A percentile compares a stretch with the other conserved stretches of the same genome.
phyloP scores from a whole-genome alignment of 345 rosid genomes.

The Sapria himalayana region DNA sequence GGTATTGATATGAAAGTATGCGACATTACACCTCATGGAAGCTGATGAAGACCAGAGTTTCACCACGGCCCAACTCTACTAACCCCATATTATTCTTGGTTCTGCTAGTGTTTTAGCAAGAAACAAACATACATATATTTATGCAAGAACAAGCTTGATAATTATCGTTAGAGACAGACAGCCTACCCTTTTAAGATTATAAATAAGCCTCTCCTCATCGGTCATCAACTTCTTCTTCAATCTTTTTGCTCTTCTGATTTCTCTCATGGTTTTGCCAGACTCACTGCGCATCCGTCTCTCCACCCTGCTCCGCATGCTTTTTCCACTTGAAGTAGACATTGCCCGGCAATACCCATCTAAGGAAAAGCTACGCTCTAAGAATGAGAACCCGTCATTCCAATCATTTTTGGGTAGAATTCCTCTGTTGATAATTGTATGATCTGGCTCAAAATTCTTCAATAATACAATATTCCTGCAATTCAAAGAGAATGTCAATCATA shows the following conservation, averaged over 20 bases:
- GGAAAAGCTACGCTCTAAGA: too few species aligned
- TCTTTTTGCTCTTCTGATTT: conserved; percentile 77
- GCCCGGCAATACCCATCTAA: conserved; percentile 24
- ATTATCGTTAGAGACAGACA: not conserved
- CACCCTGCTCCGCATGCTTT: conserved; percentile 88
- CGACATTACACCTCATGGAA: too few species aligned
- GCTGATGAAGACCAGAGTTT: too few species aligned
- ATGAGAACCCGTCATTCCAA: too few species aligned
- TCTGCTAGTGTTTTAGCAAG: too few species aligned
- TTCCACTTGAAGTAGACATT: conserved; percentile 71
- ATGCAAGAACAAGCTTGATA: too few species aligned
- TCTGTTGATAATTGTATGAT: too few species aligned
- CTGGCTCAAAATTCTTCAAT: conserved; percentile 11
- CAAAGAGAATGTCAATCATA: not conserved
- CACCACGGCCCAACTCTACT: too few species aligned
- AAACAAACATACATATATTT: too few species aligned
- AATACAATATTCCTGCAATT: conserved; percentile 17
- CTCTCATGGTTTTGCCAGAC: conserved; percentile 70
- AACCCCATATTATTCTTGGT: too few species aligned
- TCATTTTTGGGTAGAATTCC: too few species aligned
- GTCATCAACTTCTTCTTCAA: conserved; percentile 90
- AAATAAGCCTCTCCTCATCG: conserved; percentile 82
- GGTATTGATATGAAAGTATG: too few species aligned
- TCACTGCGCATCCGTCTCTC: conserved; percentile 80
- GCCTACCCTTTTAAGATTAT: conserved; percentile 76